Base-by-base conservation (phyloP, 768 basidiomycete genomes). In the Lactarius sp. region DNA sequence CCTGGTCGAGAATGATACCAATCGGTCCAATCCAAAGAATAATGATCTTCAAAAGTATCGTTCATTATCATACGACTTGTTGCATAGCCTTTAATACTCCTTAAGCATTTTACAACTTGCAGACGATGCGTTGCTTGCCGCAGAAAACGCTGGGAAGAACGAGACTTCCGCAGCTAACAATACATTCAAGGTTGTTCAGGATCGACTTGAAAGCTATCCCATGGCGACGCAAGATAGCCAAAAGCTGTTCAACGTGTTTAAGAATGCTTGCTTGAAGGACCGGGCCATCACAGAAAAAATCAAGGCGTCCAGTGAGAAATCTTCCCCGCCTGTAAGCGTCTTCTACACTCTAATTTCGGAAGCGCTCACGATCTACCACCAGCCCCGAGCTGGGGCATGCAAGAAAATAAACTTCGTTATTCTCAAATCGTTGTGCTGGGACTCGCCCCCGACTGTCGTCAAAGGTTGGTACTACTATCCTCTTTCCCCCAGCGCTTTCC, bases 331-430 rank as follows among this genome's bases (percentile, higher is more conserved):
- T 13, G 33, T 57, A 12, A 33, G 42, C 33, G 18, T 7, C 12
- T 10, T 13, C n/a, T 20, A 27, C 34, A 2, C 2, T 6, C 22
- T 49, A 27, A 14, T 49, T 4, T 27, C 47, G 22, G 27, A 27
- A 13, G 9, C 46, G 7, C 34, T 49, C 8, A 57, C 3, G 2
- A 10, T 47, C 3, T 8, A 22, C n/a, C 13, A 1, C 9, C 5
- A 42, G 37, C n/a, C 34, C 10, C 4, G 8, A 9, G 10, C 36
- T 10, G 58, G 58, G 16, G 2, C 1, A 2, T 1, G 6, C 5
- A 59, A 59, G 49, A 50, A 52, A 50, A n/a, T 59, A n/a, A 51
- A 51, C 16, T 59, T 59, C 16, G 58, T 59, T 1, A 5, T 59
- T 20, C 49, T 51, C 27, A 39, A 27, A 39, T 51, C 49, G 2